Percentiles rank a stretch among this genome's conserved stretches.
These are phyloP conservation scores for Gaeumannomyces sp. DNA, from an alignment of 2,329 filamentous ascomycete species.

Conservation along the genomic window DNA sequence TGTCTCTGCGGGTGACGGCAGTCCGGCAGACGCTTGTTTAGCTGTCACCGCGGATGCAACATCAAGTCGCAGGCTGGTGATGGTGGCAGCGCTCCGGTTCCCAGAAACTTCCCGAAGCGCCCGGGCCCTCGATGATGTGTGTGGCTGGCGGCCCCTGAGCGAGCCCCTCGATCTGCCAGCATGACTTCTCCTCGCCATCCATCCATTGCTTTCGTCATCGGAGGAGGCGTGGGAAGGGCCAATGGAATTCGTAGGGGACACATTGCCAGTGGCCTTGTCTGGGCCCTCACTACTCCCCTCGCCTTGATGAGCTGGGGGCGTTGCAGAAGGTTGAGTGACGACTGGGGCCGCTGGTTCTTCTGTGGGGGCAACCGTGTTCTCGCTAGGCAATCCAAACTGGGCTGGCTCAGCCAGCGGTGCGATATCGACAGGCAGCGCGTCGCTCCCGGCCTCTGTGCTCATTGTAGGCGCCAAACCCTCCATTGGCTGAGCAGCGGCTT, in stretches of 20 bases:
- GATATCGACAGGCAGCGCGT: background rate
- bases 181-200: slow-evolving; percentile 10
- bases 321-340: background rate
- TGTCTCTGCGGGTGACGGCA: background rate
- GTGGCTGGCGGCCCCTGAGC: background rate
- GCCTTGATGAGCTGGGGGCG: too few species aligned
- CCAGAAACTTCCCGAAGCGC: too few species aligned
- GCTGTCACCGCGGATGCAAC: background rate
- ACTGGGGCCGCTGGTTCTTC: too few species aligned
- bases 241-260: slow-evolving; percentile 16
- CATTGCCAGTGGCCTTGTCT: background rate
- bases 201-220: slow-evolving; percentile 27
- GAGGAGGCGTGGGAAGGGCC: slow-evolving; percentile 27
- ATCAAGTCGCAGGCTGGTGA: background rate
- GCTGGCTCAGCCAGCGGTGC: background rate
- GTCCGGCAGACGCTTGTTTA: background rate
- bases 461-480: background rate
- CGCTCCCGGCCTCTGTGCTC: background rate
- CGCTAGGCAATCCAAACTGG: background rate
- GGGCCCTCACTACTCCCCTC: background rate
- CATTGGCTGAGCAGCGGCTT: background rate
- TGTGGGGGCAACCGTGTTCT: too few species aligned
- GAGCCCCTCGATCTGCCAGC: background rate
- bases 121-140: background rate
- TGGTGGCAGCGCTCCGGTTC: background rate